These are phyloP conservation scores for Entomortierella chlamydospora DNA, from an alignment of 192 early-diverging fungal species.

Conservation along the genomic window DNA sequence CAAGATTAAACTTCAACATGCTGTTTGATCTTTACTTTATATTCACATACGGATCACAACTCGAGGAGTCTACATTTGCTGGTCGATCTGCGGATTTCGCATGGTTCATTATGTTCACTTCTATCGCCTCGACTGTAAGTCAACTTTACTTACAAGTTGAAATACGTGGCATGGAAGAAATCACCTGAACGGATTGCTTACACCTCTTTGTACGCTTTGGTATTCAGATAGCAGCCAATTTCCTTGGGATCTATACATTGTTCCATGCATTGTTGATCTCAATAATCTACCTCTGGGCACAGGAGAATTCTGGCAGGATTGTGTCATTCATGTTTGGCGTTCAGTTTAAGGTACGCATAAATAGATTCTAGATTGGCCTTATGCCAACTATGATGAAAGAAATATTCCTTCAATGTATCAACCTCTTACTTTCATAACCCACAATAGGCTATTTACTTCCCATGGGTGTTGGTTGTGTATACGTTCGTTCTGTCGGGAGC, in stretches of 20 bases:
- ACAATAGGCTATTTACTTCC: slow-evolving; percentile 76
- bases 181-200: no score
- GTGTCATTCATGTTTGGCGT: slow-evolving; percentile 54
- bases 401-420: no score
- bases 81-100: slow-evolving; percentile 83
- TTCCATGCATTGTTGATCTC: slow-evolving; percentile 41
- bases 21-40: slow-evolving; percentile 80
- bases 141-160: no score
- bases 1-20: slow-evolving; percentile 64
- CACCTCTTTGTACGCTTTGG: neutral
- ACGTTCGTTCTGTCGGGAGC: slow-evolving; percentile 61
- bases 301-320: slow-evolving; percentile 38
- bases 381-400: no score
- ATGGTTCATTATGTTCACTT: slow-evolving; percentile 76
- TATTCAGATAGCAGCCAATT: slow-evolving; percentile 9
- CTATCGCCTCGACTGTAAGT: slow-evolving; percentile 60
- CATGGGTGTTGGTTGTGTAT: slow-evolving; percentile 73
- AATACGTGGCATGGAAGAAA: no score
- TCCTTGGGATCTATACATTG: slow-evolving; percentile 15
- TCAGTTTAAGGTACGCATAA: slow-evolving; percentile 43
- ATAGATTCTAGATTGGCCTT: neutral
- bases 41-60: slow-evolving; percentile 73
- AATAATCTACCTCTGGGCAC: slow-evolving; percentile 46
- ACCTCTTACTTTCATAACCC: no score
- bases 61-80: slow-evolving; percentile 76